Evolutionary conservation across 352 stramenopile genomes (phyloP).

Genomic region (Albugo candida): DNA sequence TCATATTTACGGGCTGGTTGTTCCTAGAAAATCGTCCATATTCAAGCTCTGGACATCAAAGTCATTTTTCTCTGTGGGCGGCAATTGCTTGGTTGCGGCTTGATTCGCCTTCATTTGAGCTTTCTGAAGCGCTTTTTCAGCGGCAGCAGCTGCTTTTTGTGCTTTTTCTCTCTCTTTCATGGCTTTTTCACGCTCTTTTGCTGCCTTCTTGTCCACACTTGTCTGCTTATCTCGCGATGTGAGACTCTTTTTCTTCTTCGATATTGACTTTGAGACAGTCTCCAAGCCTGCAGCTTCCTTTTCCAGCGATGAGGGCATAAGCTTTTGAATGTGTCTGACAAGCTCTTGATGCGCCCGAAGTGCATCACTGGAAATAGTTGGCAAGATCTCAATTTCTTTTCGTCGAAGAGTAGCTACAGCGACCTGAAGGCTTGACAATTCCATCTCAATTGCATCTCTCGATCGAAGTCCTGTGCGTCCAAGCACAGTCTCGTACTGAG

Average conservation of each 20-base stretch:
- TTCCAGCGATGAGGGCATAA: constrained; percentile 39
- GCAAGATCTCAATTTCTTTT: constrained; percentile 9
- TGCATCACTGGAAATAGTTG: constrained; percentile 12
- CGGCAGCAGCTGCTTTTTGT: constrained; percentile 6
- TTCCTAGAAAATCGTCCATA: constrained; percentile 48
- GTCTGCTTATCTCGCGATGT: constrained; percentile 16
- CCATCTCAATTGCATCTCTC: constrained; percentile 37
- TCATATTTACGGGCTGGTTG: not conserved
- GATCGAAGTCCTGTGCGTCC: constrained; percentile 48
- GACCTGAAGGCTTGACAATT: constrained; percentile 30
- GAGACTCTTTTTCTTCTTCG: constrained; percentile 24
- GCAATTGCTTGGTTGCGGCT: constrained; percentile 13
- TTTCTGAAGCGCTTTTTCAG: constrained; percentile 8
- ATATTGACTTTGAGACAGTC: constrained; percentile 9
- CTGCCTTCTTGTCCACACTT: constrained; percentile 8
- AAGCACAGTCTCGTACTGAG: constrained; percentile 37
- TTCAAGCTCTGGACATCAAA: constrained; percentile 62
- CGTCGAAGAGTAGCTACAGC: constrained; percentile 20
- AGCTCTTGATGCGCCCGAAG: constrained; percentile 7
- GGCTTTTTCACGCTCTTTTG: constrained; percentile 5
- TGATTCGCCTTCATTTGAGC: constrained; percentile 2
- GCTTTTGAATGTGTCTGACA: constrained; percentile 32
- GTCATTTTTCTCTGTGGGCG: constrained; percentile 16
- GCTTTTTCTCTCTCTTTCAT: constrained; percentile 13
- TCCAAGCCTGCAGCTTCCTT: constrained; percentile 21